Conservation (phyloP, 257 asterid genomes). For the Asclepias syriaca region DNA sequence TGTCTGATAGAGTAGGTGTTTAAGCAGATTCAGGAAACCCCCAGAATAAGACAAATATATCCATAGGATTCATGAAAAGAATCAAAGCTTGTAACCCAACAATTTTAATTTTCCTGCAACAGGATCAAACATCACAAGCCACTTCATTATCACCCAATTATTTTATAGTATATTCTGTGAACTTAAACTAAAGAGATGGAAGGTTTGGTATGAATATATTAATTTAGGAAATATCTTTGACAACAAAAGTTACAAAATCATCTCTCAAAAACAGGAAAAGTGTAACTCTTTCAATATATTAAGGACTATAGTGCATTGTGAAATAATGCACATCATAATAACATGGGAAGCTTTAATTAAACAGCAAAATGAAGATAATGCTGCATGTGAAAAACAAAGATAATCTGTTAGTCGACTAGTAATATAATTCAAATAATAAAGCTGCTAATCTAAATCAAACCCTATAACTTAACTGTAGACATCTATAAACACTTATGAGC, state of each 20-base stretch:
- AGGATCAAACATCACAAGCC: neutral
- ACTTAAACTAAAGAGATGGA: too few species aligned
- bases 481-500: constrained; percentile 39
- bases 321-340: neutral
- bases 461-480: constrained; percentile 21
- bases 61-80: neutral
- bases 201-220: neutral
- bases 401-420: neutral
- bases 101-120: neutral
- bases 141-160: neutral
- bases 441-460: neutral
- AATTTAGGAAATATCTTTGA: neutral
- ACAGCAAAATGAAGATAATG: neutral
- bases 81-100: neutral
- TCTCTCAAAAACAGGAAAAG: neutral
- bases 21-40: neutral
- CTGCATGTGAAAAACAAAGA: too few species aligned
- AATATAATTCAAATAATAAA: constrained; percentile 1
- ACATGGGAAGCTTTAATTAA: neutral
- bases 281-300: neutral
- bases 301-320: neutral
- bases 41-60: neutral
- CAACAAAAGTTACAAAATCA: neutral
- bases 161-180: neutral
- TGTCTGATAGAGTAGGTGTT: neutral